Percentiles rank a stretch among this genome's conserved stretches.
These are phyloP conservation scores for Lepidium aucheri DNA, from an alignment of 345 rosid species.

Conservation along the genomic window DNA sequence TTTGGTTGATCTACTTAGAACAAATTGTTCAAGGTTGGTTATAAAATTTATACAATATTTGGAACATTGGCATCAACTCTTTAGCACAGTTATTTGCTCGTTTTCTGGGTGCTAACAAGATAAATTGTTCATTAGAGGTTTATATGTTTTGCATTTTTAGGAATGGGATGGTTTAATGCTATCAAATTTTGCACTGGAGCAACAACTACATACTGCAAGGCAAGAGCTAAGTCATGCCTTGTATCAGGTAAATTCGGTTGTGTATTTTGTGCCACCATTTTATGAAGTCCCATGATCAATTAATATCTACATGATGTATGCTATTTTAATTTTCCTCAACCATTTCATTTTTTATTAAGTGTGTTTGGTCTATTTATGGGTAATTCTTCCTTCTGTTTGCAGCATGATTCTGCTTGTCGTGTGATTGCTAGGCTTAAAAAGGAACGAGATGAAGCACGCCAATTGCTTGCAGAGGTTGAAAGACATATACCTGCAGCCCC, in stretches of 20 bases:
- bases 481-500: slow-evolving; percentile 58
- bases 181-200: slow-evolving; percentile 92
- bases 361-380: not conserved
- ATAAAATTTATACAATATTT: not conserved
- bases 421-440: slow-evolving; percentile 96
- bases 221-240: slow-evolving; percentile 96
- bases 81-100: not conserved
- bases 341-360: not conserved
- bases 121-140: not conserved
- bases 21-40: not conserved
- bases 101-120: not conserved
- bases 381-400: slow-evolving; percentile 12
- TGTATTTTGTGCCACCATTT: not conserved
- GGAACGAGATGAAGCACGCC: slow-evolving; percentile 86
- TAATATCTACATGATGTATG: not conserved
- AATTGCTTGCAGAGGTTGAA: slow-evolving; percentile 73
- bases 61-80: not conserved
- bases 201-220: slow-evolving; percentile 90
- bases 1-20: not conserved
- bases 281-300: not conserved
- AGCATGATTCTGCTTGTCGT: slow-evolving; percentile 99
- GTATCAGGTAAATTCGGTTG: slow-evolving; percentile 62
- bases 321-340: not conserved
- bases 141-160: slow-evolving; percentile 30
- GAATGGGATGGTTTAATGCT: slow-evolving; percentile 98